Percentiles rank a stretch among this genome's conserved stretches.
These are phyloP conservation scores for Cyberlindnera subsufficiens DNA, from an alignment of 805 yeast species.

Conservation along the genomic window DNA sequence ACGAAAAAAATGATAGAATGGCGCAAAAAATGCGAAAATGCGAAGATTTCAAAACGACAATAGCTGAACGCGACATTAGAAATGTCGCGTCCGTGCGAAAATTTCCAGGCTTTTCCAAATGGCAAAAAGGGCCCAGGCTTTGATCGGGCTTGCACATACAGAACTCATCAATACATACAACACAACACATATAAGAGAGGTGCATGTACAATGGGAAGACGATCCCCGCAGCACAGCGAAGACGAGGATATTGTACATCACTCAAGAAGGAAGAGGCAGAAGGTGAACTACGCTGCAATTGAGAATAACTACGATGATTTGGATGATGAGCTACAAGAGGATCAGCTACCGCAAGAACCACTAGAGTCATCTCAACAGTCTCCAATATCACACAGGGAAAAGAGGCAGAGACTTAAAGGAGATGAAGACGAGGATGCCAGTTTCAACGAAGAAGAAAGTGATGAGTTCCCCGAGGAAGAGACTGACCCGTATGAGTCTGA, in stretches of 20 bases:
- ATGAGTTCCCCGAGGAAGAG: slow-evolving; percentile 17
- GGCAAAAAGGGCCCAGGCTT: too few species aligned
- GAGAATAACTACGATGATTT: slow-evolving; percentile 27
- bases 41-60: too few species aligned
- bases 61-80: too few species aligned
- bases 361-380: slow-evolving; percentile 1
- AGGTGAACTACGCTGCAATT: slow-evolving; percentile 30
- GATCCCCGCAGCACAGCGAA: slow-evolving; percentile 1
- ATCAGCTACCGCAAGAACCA: background rate
- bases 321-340: slow-evolving; percentile 20
- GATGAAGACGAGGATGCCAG: slow-evolving; percentile 27
- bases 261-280: slow-evolving; percentile 27
- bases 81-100: too few species aligned
- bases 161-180: too few species aligned
- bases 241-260: slow-evolving; percentile 24
- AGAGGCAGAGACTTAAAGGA: slow-evolving; percentile 8
- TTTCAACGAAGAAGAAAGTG: slow-evolving; percentile 28
- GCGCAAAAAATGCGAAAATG: too few species aligned
- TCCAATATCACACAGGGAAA: slow-evolving; percentile 8
- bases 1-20: too few species aligned
- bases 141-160: too few species aligned
- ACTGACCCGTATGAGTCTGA: slow-evolving; percentile 11
- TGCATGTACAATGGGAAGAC: background rate
- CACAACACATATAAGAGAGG: too few species aligned
- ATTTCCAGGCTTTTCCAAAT: too few species aligned